A percentile compares a stretch with the other conserved stretches of the same genome.
Evolutionary conservation across 805 yeast genomes (phyloP).

Genomic region (Sugiyamaella qingdaonensis): DNA sequence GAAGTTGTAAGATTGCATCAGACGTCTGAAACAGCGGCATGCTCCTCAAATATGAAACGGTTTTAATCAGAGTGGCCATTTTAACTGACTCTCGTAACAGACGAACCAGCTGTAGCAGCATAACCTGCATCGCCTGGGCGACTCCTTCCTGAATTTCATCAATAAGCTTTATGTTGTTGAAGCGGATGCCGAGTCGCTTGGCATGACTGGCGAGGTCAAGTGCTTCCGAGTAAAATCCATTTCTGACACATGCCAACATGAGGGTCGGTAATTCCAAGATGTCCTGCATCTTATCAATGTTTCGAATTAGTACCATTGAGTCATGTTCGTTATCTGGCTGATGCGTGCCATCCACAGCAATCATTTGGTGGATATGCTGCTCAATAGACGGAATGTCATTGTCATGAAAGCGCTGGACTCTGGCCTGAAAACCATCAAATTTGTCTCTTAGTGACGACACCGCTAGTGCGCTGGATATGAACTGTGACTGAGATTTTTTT

Average conservation of each 20-base stretch:
- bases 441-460: constrained; percentile 5
- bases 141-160: constrained; percentile 52
- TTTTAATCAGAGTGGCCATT: constrained; percentile 73
- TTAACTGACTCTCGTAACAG: constrained; percentile 71
- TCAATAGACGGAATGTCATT: constrained; percentile 7
- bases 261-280: constrained; percentile 80
- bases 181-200: constrained; percentile 62
- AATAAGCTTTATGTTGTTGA: constrained; percentile 56
- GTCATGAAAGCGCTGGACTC: constrained; percentile 3
- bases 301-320: constrained; percentile 28
- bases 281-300: constrained; percentile 69
- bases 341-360: background rate
- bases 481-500: constrained; percentile 20
- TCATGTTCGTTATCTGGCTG: background rate
- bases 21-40: constrained; percentile 38
- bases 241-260: constrained; percentile 74
- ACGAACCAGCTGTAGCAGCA: constrained; percentile 68
- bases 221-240: constrained; percentile 87
- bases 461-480: constrained; percentile 14
- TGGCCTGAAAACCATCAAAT: constrained; percentile 12
- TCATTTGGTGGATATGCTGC: constrained; percentile 9
- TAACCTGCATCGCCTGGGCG: constrained; percentile 43
- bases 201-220: constrained; percentile 76
- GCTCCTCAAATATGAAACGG: constrained; percentile 68
- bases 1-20: constrained; percentile 35